Percentiles rank a stretch among this genome's conserved stretches.
These are phyloP conservation scores for Naganishia friedmannii DNA, from an alignment of 768 basidiomycete species.

Conservation along the genomic window DNA sequence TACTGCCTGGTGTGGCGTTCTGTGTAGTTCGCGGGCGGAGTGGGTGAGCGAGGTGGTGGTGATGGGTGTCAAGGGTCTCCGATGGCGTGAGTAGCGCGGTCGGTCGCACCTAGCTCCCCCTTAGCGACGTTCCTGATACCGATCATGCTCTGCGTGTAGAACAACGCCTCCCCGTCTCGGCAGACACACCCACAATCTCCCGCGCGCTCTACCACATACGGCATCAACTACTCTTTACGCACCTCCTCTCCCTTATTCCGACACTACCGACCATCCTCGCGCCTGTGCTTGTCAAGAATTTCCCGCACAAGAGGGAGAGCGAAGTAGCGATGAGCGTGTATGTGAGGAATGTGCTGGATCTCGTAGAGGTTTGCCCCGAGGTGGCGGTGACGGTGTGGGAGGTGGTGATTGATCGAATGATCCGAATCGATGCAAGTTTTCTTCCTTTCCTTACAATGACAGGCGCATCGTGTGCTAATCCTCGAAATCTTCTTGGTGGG, in stretches of 20 bases:
- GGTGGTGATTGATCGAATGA: constrained; percentile 85
- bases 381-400: constrained; percentile 75
- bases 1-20: constrained; percentile 81
- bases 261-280: constrained; percentile 83
- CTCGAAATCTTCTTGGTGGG: not conserved
- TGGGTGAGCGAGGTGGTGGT: constrained; percentile 79
- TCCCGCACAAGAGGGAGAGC: constrained; percentile 89
- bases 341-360: constrained; percentile 78
- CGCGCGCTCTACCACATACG: constrained; percentile 80
- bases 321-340: constrained; percentile 78
- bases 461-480: not conserved
- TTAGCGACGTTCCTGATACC: too few species aligned
- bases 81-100: constrained; percentile 25
- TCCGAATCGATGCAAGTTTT: constrained; percentile 83
- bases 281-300: constrained; percentile 75
- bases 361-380: constrained; percentile 84
- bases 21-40: constrained; percentile 85
- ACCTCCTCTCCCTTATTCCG: constrained; percentile 84
- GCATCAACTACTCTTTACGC: constrained; percentile 76
- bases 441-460: too few species aligned
- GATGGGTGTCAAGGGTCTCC: constrained; percentile 70
- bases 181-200: constrained; percentile 62
- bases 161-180: constrained; percentile 28
- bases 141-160: too few species aligned
- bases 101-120: constrained; percentile 24